phyloP scores from a whole-genome alignment of 2,329 filamentous ascomycete genomes.

The Claviceps sp. region DNA sequence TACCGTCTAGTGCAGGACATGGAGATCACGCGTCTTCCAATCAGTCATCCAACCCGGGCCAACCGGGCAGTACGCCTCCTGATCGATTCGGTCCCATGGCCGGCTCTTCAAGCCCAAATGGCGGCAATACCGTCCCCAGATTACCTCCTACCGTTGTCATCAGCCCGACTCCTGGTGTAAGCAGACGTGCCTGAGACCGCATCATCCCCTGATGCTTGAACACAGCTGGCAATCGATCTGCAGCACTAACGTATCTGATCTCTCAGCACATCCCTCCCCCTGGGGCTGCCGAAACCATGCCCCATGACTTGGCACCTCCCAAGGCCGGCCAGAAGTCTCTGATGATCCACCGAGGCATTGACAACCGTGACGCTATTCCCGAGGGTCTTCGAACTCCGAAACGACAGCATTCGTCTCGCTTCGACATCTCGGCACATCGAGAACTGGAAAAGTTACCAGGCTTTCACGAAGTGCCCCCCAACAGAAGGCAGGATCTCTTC shows the following conservation, averaged over 20 bases:
- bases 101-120: constrained; percentile 23
- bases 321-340: constrained; percentile 83
- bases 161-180: constrained; percentile 83
- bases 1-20: constrained; percentile 41
- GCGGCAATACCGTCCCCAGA: constrained; percentile 19
- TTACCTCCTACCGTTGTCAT: constrained; percentile 83
- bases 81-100: constrained; percentile 29
- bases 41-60: constrained; percentile 27
- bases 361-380: constrained; percentile 81
- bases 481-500: constrained; percentile 88
- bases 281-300: constrained; percentile 93
- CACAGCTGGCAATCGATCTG: neutral
- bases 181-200: constrained; percentile 16
- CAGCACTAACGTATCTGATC: neutral
- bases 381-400: constrained; percentile 92
- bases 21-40: constrained; percentile 27
- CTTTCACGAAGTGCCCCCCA: constrained; percentile 94
- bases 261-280: constrained; percentile 72
- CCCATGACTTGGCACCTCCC: constrained; percentile 86
- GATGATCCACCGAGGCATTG: constrained; percentile 71
- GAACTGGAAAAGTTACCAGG: constrained; percentile 95
- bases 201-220: neutral
- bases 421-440: constrained; percentile 92
- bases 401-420: constrained; percentile 91
- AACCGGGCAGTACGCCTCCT: constrained; percentile 19